Base-by-base conservation (phyloP, 371 early-diverging fungal genomes). In the Globomyces sp. region DNA sequence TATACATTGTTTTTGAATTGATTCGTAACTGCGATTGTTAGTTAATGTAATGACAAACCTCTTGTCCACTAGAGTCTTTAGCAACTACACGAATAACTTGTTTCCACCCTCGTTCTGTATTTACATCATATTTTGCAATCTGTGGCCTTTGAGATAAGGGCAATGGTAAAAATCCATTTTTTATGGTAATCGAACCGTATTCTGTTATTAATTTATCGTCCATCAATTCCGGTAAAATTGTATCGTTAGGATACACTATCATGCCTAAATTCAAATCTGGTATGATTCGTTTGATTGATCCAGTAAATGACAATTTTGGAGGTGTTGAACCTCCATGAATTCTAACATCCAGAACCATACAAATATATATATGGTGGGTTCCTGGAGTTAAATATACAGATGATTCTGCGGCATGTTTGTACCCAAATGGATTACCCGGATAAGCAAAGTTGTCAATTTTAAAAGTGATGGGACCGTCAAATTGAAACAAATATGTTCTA, bases 311-410 rank as follows among this genome's bases (percentile, higher is more conserved):
- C 50, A 76, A 64, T 60, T 72, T 74, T 4, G 88, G 87, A 9
- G 82, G 80, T 8, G 73, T 34, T 45, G 13, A 52, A 10, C n/a
- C 64, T 63, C 42, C 52, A 63, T 47, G 37, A 4, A 47, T 55
- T 1, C 90, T 80, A 1, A 87, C 82, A 65, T 89, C 90, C 76
- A 86, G 81, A 0, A 81, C 77, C 3, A 85, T 71, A 45, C 83
- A 78, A 2, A 88, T 78, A 48, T 80, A 79, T 1, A 89, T 60
- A 0, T 58, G 70, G 63, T 89, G 86, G 1, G 48, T 53, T 1
- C 86, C 87, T 40, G 67, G 64, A 9, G 63, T 61, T 36, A 80
- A 59, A 52, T 66, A 65, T 11, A 80, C 67, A 4, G 75, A 68
- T 6, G 71, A 66, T 6, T 63, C 57, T 1, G 77, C 65, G 0